Evolutionary conservation across 306 rosid species (phyloP).

Genomic region (Hippophae gyantsensis): DNA sequence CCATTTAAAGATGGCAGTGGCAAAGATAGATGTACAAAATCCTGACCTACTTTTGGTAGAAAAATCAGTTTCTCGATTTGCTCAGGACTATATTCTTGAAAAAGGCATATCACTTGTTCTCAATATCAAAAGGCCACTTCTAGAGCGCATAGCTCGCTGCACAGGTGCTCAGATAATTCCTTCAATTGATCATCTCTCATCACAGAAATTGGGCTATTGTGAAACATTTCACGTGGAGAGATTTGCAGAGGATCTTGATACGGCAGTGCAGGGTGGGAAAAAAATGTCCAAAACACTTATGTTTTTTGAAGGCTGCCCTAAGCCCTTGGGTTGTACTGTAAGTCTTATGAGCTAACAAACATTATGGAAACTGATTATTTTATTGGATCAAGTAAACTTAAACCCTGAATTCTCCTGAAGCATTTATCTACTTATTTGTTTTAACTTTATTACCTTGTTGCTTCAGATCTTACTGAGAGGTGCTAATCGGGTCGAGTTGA

Average conservation of each 20-base stretch:
- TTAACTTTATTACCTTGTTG: conserved; percentile 13
- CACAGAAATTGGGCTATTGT: conserved; percentile 81
- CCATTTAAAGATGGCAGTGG: conserved; percentile 97
- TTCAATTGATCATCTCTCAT: conserved; percentile 70
- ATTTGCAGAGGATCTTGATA: conserved; percentile 57
- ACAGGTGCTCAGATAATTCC: conserved; percentile 82
- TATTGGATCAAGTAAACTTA: neutral
- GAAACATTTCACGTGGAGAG: conserved; percentile 73
- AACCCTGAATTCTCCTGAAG: neutral
- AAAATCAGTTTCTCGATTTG: conserved; percentile 91
- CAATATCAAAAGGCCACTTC: conserved; percentile 74
- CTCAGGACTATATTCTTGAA: conserved; percentile 87
- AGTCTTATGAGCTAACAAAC: conserved; percentile 27
- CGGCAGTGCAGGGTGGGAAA: conserved; percentile 57
- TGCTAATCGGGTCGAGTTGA: conserved; percentile 74
- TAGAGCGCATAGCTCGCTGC: conserved; percentile 90
- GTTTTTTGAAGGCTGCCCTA: conserved; percentile 98
- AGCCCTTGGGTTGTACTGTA: conserved; percentile 94
- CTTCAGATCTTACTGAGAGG: conserved; percentile 87
- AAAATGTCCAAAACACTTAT: conserved; percentile 76
- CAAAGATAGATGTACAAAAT: conserved; percentile 70
- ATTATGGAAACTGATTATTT: neutral
- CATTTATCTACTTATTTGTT: conserved; percentile 20
- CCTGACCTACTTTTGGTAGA: conserved; percentile 90
- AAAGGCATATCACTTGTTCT: conserved; percentile 86